phyloP scores from a whole-genome alignment of 768 basidiomycete species.

The Tulasnella sp. region DNA sequence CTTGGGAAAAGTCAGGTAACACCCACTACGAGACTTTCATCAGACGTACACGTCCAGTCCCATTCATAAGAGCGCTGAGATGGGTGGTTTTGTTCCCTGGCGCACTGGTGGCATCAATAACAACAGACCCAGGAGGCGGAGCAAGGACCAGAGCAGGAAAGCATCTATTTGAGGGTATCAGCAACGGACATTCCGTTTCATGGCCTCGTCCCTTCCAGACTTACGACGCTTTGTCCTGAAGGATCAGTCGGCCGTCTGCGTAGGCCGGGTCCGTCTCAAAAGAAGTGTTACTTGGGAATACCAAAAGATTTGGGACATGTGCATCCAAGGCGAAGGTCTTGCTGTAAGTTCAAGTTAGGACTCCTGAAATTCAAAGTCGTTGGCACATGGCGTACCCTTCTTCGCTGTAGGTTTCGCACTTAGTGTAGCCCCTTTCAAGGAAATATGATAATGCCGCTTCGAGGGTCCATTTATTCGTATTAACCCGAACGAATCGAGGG shows the following conservation, averaged over 20 bases:
- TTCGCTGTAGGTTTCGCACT: neutral
- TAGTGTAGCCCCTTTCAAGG: conserved; percentile 40
- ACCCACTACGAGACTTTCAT: neutral
- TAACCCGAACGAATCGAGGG: conserved; percentile 78
- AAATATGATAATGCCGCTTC: conserved; percentile 52
- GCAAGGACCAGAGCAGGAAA: conserved; percentile 84
- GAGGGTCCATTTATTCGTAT: conserved; percentile 53
- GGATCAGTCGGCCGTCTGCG: conserved; percentile 65
- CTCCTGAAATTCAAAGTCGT: no score
- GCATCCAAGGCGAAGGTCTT: conserved; percentile 57
- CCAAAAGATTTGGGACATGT: conserved; percentile 72
- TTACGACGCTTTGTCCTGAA: conserved; percentile 89
- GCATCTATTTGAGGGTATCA: conserved; percentile 33
- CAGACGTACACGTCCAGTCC: conserved; percentile 57
- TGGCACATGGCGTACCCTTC: neutral
- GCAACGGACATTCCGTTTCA: no score
- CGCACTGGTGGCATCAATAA: conserved; percentile 91
- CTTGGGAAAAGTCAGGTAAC: neutral
- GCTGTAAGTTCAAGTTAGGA: no score
- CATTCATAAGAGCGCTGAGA: conserved; percentile 74
- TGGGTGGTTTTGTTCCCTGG: conserved; percentile 98
- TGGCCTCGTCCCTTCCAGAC: no score
- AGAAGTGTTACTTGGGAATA: conserved; percentile 51
- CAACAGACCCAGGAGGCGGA: conserved; percentile 45
- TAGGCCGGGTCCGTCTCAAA: conserved; percentile 67